These are phyloP conservation scores for Phaeosphaeriaceae sp. DNA, from an alignment of 2,329 filamentous ascomycete genomes.

Conservation along the genomic window DNA sequence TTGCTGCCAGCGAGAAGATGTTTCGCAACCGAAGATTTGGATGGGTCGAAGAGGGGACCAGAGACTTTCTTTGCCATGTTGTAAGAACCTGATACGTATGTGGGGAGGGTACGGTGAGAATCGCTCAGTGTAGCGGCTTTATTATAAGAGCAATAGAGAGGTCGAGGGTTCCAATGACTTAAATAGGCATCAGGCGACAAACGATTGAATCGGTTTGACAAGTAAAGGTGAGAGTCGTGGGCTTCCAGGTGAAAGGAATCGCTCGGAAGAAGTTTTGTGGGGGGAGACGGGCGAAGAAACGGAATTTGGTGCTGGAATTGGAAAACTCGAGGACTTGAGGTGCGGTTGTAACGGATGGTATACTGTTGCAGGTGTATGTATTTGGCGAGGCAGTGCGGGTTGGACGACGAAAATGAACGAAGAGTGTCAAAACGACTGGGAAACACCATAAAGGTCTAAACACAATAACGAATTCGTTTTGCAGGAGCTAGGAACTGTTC, in stretches of 20 bases:
- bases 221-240: constrained; percentile 15
- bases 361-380: too few relatives aligned
- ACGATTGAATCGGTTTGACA: not conserved
- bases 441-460: too few relatives aligned
- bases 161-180: not conserved
- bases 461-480: too few relatives aligned
- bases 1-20: constrained; percentile 9
- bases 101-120: not conserved
- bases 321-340: not conserved
- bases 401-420: too few relatives aligned
- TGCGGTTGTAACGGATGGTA: not conserved
- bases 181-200: not conserved
- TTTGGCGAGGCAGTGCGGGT: too few relatives aligned
- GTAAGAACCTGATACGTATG: not conserved
- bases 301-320: not conserved
- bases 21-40: constrained; percentile 31
- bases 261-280: not conserved
- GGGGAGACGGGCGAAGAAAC: not conserved
- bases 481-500: too few relatives aligned
- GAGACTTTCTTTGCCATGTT: constrained; percentile 28
- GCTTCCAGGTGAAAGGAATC: constrained; percentile 6
- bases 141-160: constrained; percentile 5
- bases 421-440: too few relatives aligned
- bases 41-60: constrained; percentile 23
- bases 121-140: not conserved